phyloP scores from a whole-genome alignment of 2,329 filamentous ascomycete species.

The Botrytis paeoniae region DNA sequence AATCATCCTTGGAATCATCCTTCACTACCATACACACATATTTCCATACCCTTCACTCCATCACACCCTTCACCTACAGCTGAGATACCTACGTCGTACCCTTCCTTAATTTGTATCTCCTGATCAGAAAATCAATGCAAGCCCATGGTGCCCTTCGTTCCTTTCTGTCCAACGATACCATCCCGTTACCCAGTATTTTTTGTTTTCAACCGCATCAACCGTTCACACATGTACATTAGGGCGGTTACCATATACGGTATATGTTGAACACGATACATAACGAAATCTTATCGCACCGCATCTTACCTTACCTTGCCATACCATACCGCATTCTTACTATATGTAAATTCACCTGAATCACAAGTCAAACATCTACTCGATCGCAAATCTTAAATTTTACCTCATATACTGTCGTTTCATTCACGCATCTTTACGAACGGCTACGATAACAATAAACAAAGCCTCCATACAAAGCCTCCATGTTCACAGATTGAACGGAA shows the following conservation, averaged over 20 bases:
- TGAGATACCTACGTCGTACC: background rate
- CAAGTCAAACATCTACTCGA: background rate
- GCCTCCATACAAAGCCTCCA: background rate
- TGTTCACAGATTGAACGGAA: background rate
- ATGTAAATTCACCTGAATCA: background rate
- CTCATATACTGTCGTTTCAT: background rate
- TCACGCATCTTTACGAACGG: background rate
- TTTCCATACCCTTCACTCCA: too few species aligned
- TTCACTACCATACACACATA: background rate
- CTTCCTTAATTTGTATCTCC: background rate
- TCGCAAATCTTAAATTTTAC: background rate
- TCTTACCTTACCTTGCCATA: background rate
- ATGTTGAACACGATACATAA: constrained; percentile 7
- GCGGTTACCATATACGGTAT: background rate
- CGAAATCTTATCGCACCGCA: constrained; percentile 6
- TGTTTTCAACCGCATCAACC: constrained; percentile 11
- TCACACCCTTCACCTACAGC: background rate
- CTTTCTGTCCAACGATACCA: background rate
- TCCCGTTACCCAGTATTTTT: background rate
- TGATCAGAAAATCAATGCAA: constrained; percentile 11
- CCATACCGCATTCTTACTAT: background rate
- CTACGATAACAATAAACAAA: background rate
- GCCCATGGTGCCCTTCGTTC: background rate
- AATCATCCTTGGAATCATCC: background rate
- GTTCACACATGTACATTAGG: background rate